Evolutionary conservation across 2,329 filamentous ascomycete species (phyloP), one percentile per base, ranked within the genome.

Genomic region (Xylaria sp.): DNA sequence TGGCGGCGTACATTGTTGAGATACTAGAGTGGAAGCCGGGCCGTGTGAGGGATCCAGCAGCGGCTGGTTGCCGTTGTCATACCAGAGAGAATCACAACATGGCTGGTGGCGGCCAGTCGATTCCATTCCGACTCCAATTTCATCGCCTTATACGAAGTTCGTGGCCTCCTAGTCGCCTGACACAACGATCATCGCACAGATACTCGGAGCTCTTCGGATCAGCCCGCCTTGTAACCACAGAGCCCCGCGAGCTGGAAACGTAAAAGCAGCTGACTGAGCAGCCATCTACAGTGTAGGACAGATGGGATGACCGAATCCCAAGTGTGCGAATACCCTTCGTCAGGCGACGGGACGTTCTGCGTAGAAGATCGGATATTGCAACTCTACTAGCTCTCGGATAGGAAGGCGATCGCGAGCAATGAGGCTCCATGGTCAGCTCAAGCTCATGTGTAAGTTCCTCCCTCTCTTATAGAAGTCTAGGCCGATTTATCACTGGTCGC

Each of bases 121-220:
- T 48, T 47, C n/a, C 36, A 53, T 39, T 17, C 27, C 47, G 21
- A 14, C 21, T 42, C 42, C 30, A 21, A 32, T 17, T 50, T 59
- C 47, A 32, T 55, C 24, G 34, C 42, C n/a, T 14, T 19, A 50
- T 47, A 39, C 34, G 30, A 59, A 56, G 30, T 19, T 36, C 34
- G 59, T n/a, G 34, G 47, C 42, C 14, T 27, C 56, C 54, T 48
- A 12, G 39, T 51, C 17, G 17, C n/a, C 32, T 45, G 21, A 39
- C n/a, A 24, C n/a, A 17, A 45, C 32, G 59, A 62, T 64, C 58
- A 61, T 65, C 55, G 24, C 34, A 56, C 32, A 61, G 56, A n/a
- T 64, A 21, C 45, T 58, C 69, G 66, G 69, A 67, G 21, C 24
- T 45, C 57, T 64, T 66, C 69, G 69, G 66, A 69, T 71, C 63